Base-by-base conservation (phyloP, 768 basidiomycete genomes). In the Hemileccinum rubropunctum region DNA sequence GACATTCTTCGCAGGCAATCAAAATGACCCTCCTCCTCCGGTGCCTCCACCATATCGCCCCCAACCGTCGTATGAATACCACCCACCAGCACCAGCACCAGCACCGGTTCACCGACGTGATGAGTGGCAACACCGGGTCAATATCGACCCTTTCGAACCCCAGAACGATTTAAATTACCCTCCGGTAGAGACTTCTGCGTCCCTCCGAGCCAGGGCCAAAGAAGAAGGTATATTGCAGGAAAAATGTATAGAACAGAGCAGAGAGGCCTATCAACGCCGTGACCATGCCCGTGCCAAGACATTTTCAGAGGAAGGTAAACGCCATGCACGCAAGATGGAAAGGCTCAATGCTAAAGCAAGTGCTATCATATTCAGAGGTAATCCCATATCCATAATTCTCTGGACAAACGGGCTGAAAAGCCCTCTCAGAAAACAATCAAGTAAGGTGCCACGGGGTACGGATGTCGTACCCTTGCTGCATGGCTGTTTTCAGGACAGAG, bases 241-340 rank as follows among this genome's bases (percentile, higher is more conserved):
- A 14, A 71, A 71, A 28, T 78, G 73, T 47, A 88, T 83, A 63
- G 73, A 80, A 42, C 73, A 83, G 62, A 86, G 88, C 59, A 79
- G 88, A 61, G 72, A 80, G 49, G 91, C 91, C 1, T 94, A 94
- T 62, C 69, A 76, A 42, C 70, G 73, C 12, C 80, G 84, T 3
- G 83, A 97, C 57, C 84, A 85, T 17, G 88, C 81, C 1, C 70
- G 69, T 26, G 94, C 94, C 32, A 94, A 95, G 68, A 73, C 85
- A 44, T 76, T 97, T 15, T 88, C 85, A 23, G 81, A 84, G 43
- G 60, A 91, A 64, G 92, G 91, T 17, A 90, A 92, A 66, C 73
- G 71, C 33, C 91, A 95, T 64, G 79, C 86, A 63, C 62, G 69
- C 11, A 77, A 79, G 60, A 94, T 91, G 86, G 84, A 90, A 53